Percentiles rank a stretch among this genome's conserved stretches.
These are phyloP conservation scores for Entelexis paramagnoliae DNA, from an alignment of 1,139 yeast genomes.

Conservation along the genomic window DNA sequence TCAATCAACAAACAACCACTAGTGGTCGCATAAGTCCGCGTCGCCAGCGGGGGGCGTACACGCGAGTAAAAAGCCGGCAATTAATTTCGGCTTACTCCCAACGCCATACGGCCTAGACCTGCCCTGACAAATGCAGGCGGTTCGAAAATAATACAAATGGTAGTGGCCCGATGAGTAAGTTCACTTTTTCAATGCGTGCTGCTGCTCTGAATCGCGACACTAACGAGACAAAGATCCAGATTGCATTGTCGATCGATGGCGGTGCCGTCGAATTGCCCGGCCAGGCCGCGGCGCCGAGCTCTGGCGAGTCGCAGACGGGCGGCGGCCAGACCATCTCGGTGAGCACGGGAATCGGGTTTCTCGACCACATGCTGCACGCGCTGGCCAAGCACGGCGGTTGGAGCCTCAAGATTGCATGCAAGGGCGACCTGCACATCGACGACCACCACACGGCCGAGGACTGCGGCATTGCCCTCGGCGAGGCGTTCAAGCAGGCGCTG, in stretches of 20 bases:
- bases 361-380: slow-evolving; percentile 97
- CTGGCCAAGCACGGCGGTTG: slow-evolving; percentile 95
- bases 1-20: too few species aligned
- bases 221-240: slow-evolving; percentile 87
- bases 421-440: slow-evolving; percentile 90
- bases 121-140: neutral
- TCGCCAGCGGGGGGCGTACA: too few species aligned
- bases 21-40: too few species aligned
- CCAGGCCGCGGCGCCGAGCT: slow-evolving; percentile 31
- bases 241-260: slow-evolving; percentile 76
- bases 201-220: slow-evolving; percentile 64
- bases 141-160: neutral
- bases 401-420: slow-evolving; percentile 80
- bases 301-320: slow-evolving; percentile 55
- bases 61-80: too few species aligned
- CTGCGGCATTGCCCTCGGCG: slow-evolving; percentile 83
- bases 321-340: slow-evolving; percentile 63
- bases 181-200: slow-evolving; percentile 27
- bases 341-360: slow-evolving; percentile 87
- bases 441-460: slow-evolving; percentile 97
- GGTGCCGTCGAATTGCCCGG: slow-evolving; percentile 49
- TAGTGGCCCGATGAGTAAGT: slow-evolving; percentile 5
- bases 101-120: neutral
- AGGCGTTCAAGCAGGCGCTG: slow-evolving; percentile 78
- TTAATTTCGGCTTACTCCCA: neutral